Evolutionary conservation across 2,329 filamentous ascomycete genomes (phyloP).

Genomic region (Cercospora sp.): DNA sequence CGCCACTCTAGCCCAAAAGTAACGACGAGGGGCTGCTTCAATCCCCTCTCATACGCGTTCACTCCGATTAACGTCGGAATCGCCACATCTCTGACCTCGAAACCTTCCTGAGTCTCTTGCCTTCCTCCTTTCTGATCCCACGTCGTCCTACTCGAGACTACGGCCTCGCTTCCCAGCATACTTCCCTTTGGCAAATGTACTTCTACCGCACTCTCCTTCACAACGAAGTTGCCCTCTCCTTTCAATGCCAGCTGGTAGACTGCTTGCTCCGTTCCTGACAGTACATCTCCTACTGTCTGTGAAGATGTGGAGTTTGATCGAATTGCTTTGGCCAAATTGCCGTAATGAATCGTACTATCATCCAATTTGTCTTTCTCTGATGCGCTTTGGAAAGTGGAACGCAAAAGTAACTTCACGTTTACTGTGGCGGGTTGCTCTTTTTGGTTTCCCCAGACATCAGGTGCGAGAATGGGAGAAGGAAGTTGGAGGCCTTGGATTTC

Average conservation of each 20-base stretch:
- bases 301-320: slow-evolving; percentile 17
- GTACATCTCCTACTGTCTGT: slow-evolving; percentile 30
- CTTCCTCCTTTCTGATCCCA: slow-evolving; percentile 27
- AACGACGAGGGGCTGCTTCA: slow-evolving; percentile 65
- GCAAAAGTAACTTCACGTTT: slow-evolving; percentile 61
- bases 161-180: slow-evolving; percentile 55
- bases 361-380: slow-evolving; percentile 62
- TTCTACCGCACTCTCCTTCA: slow-evolving; percentile 28
- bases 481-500: slow-evolving; percentile 63
- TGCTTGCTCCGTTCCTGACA: slow-evolving; percentile 23
- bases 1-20: slow-evolving; percentile 64
- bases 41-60: slow-evolving; percentile 66
- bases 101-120: slow-evolving; percentile 43
- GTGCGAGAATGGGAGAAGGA: slow-evolving; percentile 54
- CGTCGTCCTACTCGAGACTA: slow-evolving; percentile 42
- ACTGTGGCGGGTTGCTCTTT: slow-evolving; percentile 64
- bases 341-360: slow-evolving; percentile 74
- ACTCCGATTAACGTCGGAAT: slow-evolving; percentile 71
- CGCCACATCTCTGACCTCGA: slow-evolving; percentile 51
- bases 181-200: slow-evolving; percentile 67
- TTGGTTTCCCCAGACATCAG: slow-evolving; percentile 68
- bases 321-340: slow-evolving; percentile 66
- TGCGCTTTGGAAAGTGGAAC: slow-evolving; percentile 56
- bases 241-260: slow-evolving; percentile 33
- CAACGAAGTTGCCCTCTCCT: slow-evolving; percentile 24